phyloP scores from a whole-genome alignment of 2,329 filamentous ascomycete species.

The Elsinoe perseae region DNA sequence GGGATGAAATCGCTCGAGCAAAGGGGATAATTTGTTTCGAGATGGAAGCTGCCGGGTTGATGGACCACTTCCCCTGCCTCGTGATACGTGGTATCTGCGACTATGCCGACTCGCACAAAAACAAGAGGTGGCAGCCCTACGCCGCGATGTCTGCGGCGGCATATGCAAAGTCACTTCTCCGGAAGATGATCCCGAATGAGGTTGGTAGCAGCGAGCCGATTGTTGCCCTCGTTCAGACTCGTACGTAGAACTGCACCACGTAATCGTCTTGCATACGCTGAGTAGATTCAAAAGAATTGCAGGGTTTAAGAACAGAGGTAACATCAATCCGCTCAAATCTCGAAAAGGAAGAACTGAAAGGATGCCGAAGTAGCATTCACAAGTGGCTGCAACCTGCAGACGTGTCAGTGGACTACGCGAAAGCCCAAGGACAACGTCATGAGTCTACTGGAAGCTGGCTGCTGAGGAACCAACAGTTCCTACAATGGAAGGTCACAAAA shows the following conservation, averaged over 20 bases:
- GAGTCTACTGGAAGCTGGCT: slow-evolving; percentile 10
- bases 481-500: not conserved
- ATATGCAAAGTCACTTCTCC: slow-evolving; percentile 17
- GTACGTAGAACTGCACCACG: not conserved
- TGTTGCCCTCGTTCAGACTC: not conserved
- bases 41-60: slow-evolving; percentile 19
- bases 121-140: slow-evolving; percentile 23
- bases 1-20: not conserved
- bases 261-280: not conserved
- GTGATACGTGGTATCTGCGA: slow-evolving; percentile 25
- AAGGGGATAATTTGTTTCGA: slow-evolving; percentile 19
- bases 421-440: not conserved
- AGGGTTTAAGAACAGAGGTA: not conserved
- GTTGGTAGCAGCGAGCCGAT: too few species aligned
- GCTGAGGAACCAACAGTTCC: not conserved
- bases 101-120: slow-evolving; percentile 24
- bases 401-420: not conserved
- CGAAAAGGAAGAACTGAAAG: not conserved
- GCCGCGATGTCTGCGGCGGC: slow-evolving; percentile 22
- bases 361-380: not conserved
- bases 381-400: not conserved
- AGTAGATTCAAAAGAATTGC: not conserved
- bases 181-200: too few species aligned
- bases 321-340: not conserved
- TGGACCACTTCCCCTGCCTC: slow-evolving; percentile 20